Base-by-base conservation (phyloP, 495 filamentous ascomycete genomes). In the Staphylotrichum tortipilum region DNA sequence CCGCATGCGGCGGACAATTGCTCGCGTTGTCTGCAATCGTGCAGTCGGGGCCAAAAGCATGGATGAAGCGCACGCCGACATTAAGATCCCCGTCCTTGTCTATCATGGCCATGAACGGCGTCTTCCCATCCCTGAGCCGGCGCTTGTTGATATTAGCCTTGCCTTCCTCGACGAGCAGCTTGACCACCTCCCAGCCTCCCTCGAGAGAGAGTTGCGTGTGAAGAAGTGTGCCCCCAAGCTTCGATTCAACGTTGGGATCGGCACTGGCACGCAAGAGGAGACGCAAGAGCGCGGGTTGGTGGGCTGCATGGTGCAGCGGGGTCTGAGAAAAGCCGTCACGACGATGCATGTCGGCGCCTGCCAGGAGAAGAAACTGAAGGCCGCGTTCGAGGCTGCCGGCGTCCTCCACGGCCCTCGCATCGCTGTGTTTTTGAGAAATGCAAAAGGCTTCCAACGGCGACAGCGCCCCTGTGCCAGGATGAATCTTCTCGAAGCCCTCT, bases 181-280 rank as follows among this genome's bases (percentile, higher is more conserved):
- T 46, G 8, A 56, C 15, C 11, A 59, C 43, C 11, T 43, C 30
- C 11, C 17, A n/a, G 1, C 48, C 47, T 1, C 42, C 29, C 3
- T 49, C 36, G n/a, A 42, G 37, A 17, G 58, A 46, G 0, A 61
- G 35, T 14, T 52, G 52, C 8, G 55, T 54, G 10, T 60, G 38
- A 1, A 58, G 28, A 4, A 50, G 36, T 14, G 43, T 58, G 23
- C 35, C 33, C 21, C 63, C 63, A 19, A 54, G 33, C 2, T 18
- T n/a, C 11, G 55, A 37, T 11, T 48, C 37, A 3, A 38, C 33
- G 30, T 63, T 62, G 8, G 57, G 40, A 42, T 55, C 53, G 3
- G 58, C 61, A 5, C 63, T 59, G 17, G 57, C 49, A 9, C 49
- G 30, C 4, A 70, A 47, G 15, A 70, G 52, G 1, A 66, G 44